These are phyloP conservation scores for Xylariaceae sp. DNA, from an alignment of 2,329 filamentous ascomycete species.

Conservation along the genomic window DNA sequence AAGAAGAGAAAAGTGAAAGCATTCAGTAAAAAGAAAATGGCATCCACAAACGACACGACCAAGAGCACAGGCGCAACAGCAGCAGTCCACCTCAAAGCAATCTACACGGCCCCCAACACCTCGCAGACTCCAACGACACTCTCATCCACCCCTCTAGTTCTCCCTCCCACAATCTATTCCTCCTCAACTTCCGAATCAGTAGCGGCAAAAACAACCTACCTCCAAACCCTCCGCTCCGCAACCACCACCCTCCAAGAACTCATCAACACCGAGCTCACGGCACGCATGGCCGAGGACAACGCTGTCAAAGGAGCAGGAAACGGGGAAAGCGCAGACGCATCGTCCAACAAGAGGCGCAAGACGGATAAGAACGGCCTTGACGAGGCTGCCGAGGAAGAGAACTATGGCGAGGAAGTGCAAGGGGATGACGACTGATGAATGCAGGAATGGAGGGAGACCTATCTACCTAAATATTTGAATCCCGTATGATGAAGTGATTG, in stretches of 20 bases:
- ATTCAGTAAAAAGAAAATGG: no score
- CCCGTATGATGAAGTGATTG: no score
- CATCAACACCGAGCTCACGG: slow-evolving; percentile 68
- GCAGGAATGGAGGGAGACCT: slow-evolving; percentile 1
- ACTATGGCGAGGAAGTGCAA: slow-evolving; percentile 79
- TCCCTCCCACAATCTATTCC: slow-evolving; percentile 36
- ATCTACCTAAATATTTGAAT: background rate
- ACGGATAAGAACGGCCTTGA: slow-evolving; percentile 35
- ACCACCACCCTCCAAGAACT: slow-evolving; percentile 57
- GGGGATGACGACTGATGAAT: slow-evolving; percentile 51
- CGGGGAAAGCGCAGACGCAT: slow-evolving; percentile 4
- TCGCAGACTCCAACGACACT: slow-evolving; percentile 28
- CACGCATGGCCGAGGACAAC: slow-evolving; percentile 72
- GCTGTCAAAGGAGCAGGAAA: slow-evolving; percentile 35
- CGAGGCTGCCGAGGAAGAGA: slow-evolving; percentile 63
- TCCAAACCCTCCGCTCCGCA: slow-evolving; percentile 55
- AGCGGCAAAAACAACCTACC: slow-evolving; percentile 51
- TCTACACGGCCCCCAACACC: slow-evolving; percentile 50
- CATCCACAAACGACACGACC: no score
- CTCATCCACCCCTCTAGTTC: slow-evolving; percentile 39
- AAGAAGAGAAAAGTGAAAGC: no score
- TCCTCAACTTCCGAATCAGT: slow-evolving; percentile 14
- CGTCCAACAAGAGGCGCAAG: background rate
- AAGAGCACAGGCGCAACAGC: background rate
- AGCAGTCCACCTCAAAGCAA: slow-evolving; percentile 39